Evolutionary conservation across 1,284 basidiomycete genomes (phyloP), one percentile per base, ranked within the genome.

Genomic region (Ustilago crameri): DNA sequence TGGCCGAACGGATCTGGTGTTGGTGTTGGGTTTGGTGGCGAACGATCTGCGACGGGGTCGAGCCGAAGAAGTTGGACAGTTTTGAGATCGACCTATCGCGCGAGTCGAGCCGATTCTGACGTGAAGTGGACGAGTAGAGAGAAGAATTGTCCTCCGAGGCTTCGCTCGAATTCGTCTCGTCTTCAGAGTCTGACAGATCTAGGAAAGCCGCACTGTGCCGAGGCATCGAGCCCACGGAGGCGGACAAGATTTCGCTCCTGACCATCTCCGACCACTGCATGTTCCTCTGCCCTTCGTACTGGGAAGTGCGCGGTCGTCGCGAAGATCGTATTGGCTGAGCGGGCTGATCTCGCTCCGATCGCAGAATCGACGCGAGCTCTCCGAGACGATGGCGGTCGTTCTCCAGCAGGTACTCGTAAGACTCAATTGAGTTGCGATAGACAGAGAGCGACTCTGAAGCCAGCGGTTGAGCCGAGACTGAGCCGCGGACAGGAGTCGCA

Each of bases 51-150:
- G 61, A 61, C 7, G 68, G 68, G 3, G 68, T 65, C 7, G 68
- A 71, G n/a, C 68, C 68, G 35, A 71, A 71, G 22, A 71, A 65
- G 27, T 45, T 65, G 30, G 57, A 61, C 34, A 71, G 44, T 37
- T 71, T 71, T 26, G 57, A 61, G 44, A 71, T 53, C 41, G 68
- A 71, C 8, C 62, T 52, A 27, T 71, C 62, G 42, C 51, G 56
- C 26, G 48, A 47, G 9, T 50, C 46, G 4, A 53, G 26, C 8
- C 45, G 23, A 30, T 38, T 52, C 26, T 50, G 55, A 27, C 51
- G 55, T 4, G 53, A 50, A 15, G 55, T 40, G 46, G 37, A 34
- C 42, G 51, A 38, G 48, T 44, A 37, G n/a, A n/a, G n/a, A n/a
- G n/a, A n/a, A n/a, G n/a, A n/a, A 27, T 51, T 42, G 17, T 67